Evolutionary conservation across 768 basidiomycete species (phyloP).

Genomic region (Paxillus ammoniavirescens): DNA sequence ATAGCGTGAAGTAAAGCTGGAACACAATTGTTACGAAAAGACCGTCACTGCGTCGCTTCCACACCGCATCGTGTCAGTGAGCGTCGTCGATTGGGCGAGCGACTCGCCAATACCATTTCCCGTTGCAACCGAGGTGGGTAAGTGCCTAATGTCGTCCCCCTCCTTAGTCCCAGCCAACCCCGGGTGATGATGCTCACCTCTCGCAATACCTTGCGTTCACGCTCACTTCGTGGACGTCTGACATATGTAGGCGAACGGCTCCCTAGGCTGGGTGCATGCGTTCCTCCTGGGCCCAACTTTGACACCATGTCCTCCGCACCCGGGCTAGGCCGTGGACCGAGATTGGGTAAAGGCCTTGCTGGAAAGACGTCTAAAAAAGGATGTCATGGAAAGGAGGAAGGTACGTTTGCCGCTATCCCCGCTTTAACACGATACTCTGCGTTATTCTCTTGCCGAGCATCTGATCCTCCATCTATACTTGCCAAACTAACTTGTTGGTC

Average conservation of each 20-base stretch:
- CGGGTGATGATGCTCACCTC: no score
- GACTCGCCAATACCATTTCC: conserved; percentile 55
- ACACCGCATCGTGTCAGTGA: conserved; percentile 77
- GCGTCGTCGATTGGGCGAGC: conserved; percentile 53
- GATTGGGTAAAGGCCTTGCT: conserved; percentile 6
- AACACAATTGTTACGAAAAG: conserved; percentile 46
- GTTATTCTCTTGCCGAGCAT: no score
- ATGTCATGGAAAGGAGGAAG: conserved; percentile 11
- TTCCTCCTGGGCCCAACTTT: no score
- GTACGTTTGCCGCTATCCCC: background rate
- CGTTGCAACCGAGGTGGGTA: conserved; percentile 5
- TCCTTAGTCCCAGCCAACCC: background rate
- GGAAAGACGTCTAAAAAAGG: conserved; percentile 14
- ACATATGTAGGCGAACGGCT: conserved; percentile 4
- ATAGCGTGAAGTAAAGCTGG: conserved; percentile 34
- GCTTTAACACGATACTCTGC: no score
- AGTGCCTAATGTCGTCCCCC: conserved; percentile 1
- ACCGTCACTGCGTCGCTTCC: conserved; percentile 39
- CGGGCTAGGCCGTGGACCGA: background rate
- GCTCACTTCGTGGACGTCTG: no score
- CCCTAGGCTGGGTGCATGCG: conserved; percentile 7
- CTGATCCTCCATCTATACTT: no score
- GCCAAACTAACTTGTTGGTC: background rate
- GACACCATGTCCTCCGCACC: no score
- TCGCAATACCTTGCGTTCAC: no score